A percentile compares a stretch with the other conserved stretches of the same genome.
Conservation (phyloP, 768 basidiomycete species). For the Mycena maculata region DNA sequence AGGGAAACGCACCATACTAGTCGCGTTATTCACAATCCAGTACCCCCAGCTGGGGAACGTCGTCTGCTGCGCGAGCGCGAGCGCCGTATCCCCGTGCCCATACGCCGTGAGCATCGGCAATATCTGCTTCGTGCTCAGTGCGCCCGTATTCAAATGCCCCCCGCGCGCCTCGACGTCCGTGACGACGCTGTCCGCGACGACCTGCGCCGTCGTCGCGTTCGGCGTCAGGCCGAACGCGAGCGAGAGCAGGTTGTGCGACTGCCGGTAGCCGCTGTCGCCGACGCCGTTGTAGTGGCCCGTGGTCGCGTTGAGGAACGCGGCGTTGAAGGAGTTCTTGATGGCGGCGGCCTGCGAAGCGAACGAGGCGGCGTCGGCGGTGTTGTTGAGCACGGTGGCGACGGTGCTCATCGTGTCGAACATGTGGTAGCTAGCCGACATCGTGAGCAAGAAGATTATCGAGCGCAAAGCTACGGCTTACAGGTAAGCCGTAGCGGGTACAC, state of each 20-base stretch:
- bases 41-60: slow-evolving; percentile 46
- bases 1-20: slow-evolving; percentile 38
- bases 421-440: neutral
- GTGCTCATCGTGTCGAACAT: slow-evolving; percentile 42
- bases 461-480: neutral
- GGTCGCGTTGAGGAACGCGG: slow-evolving; percentile 37
- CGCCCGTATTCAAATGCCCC: slow-evolving; percentile 41
- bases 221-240: slow-evolving; percentile 40
- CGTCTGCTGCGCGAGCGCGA: slow-evolving; percentile 42
- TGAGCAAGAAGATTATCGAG: neutral
- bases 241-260: slow-evolving; percentile 45
- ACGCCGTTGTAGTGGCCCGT: slow-evolving; percentile 38
- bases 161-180: slow-evolving; percentile 35
- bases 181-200: slow-evolving; percentile 40
- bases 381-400: slow-evolving; percentile 37
- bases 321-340: slow-evolving; percentile 43
- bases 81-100: slow-evolving; percentile 38
- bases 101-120: slow-evolving; percentile 39
- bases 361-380: slow-evolving; percentile 36
- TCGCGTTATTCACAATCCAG: slow-evolving; percentile 45
- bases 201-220: slow-evolving; percentile 27
- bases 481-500: slow-evolving; percentile 40
- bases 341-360: slow-evolving; percentile 37
- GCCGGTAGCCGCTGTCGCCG: slow-evolving; percentile 44
- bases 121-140: slow-evolving; percentile 40